Conservation (phyloP, 345 rosid species). For the thale cress (Arabidopsis thaliana) region TAIR10.1 NC_003075.7:2460501-2461000, state of each 20-base stretch:
- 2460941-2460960: constrained; percentile 96
- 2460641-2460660: constrained; percentile 98
- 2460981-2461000: neutral
- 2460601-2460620: constrained; percentile 98
- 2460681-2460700: constrained; percentile 95
- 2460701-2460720: constrained; percentile 89
- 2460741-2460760: constrained; percentile 92
- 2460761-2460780: constrained; percentile 91
- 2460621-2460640: constrained; percentile 99
- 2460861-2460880: neutral
- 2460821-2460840: constrained; percentile 2
- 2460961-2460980: constrained; percentile 85
- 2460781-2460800: constrained; percentile 98
- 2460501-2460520: neutral
- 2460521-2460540: neutral
- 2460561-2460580: neutral
- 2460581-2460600: constrained; percentile 51
- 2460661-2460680: constrained; percentile 99
- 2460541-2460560: neutral
- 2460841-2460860: neutral
- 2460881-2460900: constrained; percentile 98
- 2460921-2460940: constrained; percentile 98
- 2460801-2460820: constrained; percentile 97
- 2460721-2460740: constrained; percentile 91
- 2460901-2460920: constrained; percentile 98